These are phyloP conservation scores for Aspergillus amoenus DNA, from an alignment of 2,329 filamentous ascomycete genomes.

Conservation along the genomic window DNA sequence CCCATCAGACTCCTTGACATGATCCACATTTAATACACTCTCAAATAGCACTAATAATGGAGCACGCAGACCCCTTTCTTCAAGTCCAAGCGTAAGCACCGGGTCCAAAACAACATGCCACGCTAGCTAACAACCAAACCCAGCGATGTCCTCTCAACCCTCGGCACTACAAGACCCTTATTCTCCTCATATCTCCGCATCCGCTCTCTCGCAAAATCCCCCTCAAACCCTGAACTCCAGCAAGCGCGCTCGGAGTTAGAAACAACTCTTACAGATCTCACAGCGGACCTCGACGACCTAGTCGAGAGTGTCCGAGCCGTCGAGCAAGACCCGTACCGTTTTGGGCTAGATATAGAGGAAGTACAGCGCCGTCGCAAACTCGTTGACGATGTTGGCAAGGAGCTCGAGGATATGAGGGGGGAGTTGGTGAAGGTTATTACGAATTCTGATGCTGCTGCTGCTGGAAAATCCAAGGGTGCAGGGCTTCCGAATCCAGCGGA, in stretches of 20 bases:
- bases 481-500: slow-evolving; percentile 61
- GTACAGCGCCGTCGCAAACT: slow-evolving; percentile 76
- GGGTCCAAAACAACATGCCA: not conserved
- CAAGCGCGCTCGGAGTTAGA: slow-evolving; percentile 73
- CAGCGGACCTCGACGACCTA: slow-evolving; percentile 85
- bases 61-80: slow-evolving; percentile 46
- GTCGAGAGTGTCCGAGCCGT: slow-evolving; percentile 82
- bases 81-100: slow-evolving; percentile 47
- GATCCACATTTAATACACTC: not conserved
- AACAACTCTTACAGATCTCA: slow-evolving; percentile 71
- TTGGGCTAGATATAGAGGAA: slow-evolving; percentile 80
- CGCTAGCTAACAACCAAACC: slow-evolving; percentile 12
- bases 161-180: slow-evolving; percentile 77
- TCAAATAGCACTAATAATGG: slow-evolving; percentile 26
- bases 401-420: slow-evolving; percentile 85
- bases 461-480: not conserved
- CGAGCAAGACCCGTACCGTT: slow-evolving; percentile 82
- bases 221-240: slow-evolving; percentile 67
- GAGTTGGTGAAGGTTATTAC: slow-evolving; percentile 67
- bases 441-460: slow-evolving; percentile 26
- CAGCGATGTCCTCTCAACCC: slow-evolving; percentile 84
- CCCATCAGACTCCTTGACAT: not conserved
- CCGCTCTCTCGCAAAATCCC: slow-evolving; percentile 73
- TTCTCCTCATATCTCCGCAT: slow-evolving; percentile 97
- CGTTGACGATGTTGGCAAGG: slow-evolving; percentile 83